Percentiles rank a stretch among this genome's conserved stretches.
These are phyloP conservation scores for Silybum marianum DNA, from an alignment of 129 eudicot species.

Conservation along the genomic window DNA sequence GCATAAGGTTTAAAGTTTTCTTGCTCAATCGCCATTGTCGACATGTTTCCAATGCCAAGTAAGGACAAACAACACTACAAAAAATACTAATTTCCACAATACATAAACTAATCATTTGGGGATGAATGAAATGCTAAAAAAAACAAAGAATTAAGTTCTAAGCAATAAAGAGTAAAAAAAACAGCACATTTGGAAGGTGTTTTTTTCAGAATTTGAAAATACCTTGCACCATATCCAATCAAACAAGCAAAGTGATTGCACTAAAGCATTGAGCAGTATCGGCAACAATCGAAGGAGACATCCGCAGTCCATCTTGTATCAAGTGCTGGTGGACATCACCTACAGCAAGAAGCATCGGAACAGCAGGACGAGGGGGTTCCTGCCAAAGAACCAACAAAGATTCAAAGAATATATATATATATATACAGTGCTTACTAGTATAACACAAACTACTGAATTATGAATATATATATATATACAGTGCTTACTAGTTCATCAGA, in stretches of 20 bases:
- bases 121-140: background rate
- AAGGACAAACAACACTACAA: too few relatives aligned
- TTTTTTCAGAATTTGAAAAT: background rate
- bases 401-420: background rate
- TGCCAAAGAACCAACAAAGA: constrained; percentile 27
- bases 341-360: too few relatives aligned
- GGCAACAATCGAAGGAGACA: constrained; percentile 96
- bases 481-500: constrained; percentile 81
- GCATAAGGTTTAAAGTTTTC: too few relatives aligned
- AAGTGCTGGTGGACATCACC: constrained; percentile 99
- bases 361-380: constrained; percentile 98
- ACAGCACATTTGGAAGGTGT: background rate
- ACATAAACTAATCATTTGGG: background rate
- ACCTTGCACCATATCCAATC: constrained; percentile 99
- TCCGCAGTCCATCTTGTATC: constrained; percentile 91
- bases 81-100: background rate
- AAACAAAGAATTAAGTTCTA: background rate
- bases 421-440: background rate
- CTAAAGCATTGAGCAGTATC: constrained; percentile 99
- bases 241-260: constrained; percentile 97
- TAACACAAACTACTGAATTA: constrained; percentile 8
- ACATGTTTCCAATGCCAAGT: too few relatives aligned
- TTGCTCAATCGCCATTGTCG: too few relatives aligned
- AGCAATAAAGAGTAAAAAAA: background rate
- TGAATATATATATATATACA: background rate